phyloP scores from a whole-genome alignment of 768 basidiomycete genomes.

The Mycena vulgaris region DNA sequence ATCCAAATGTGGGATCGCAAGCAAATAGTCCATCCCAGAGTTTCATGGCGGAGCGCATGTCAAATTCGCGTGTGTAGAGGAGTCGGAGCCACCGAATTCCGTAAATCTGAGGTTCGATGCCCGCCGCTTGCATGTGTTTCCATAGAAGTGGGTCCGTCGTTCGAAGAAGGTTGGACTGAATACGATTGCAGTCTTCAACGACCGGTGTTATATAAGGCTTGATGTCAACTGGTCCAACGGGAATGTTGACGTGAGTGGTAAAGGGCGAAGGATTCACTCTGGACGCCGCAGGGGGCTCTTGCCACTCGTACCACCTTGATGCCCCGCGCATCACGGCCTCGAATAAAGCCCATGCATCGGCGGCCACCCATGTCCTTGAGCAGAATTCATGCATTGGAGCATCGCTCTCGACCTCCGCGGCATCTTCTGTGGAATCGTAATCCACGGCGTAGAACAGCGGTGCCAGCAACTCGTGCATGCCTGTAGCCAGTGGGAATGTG shows the following conservation, averaged over 20 bases:
- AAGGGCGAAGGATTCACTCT: constrained; percentile 50
- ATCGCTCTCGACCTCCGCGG: constrained; percentile 49
- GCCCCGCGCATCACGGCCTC: constrained; percentile 82
- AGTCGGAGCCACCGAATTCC: constrained; percentile 97
- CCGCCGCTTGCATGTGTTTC: constrained; percentile 80
- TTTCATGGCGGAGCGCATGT: constrained; percentile 82
- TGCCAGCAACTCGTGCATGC: constrained; percentile 98
- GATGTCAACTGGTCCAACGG: constrained; percentile 64
- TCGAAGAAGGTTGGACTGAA: constrained; percentile 83
- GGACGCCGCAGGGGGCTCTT: constrained; percentile 54
- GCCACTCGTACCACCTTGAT: constrained; percentile 87
- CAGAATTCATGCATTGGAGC: constrained; percentile 71
- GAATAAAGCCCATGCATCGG: constrained; percentile 93
- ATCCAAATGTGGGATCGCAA: constrained; percentile 81
- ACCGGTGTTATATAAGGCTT: constrained; percentile 88
- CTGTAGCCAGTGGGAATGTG: constrained; percentile 52
- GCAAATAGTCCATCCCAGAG: constrained; percentile 99
- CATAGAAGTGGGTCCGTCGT: constrained; percentile 86
- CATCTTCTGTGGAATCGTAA: constrained; percentile 77
- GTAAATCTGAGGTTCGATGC: constrained; percentile 97
- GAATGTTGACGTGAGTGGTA: constrained; percentile 60
- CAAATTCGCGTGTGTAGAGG: constrained; percentile 94
- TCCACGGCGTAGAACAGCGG: constrained; percentile 88
- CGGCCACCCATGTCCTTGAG: constrained; percentile 78
- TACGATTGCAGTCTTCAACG: constrained; percentile 82